Evolutionary conservation across 768 basidiomycete species (phyloP), one percentile per base, ranked within the genome.

Genomic region (Dictyophora rubrovolvata): DNA sequence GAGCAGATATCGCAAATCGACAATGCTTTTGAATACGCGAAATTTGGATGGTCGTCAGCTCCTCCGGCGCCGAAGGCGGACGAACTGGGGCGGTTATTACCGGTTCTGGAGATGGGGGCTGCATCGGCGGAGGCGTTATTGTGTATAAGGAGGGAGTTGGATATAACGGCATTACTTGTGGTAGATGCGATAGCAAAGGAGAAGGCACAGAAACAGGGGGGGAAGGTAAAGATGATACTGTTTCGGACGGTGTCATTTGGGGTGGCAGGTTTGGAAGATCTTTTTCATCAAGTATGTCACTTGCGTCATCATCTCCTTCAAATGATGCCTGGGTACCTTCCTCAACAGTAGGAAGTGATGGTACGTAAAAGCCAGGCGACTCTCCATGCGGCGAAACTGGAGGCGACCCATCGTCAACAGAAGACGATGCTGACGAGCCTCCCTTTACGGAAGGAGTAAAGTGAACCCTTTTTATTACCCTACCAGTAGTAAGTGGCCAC

Each of bases 1-100:
- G 75, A n/a, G 96, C 84, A 33, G 89, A 92, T 59, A 97, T 90
- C 7, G 95, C 95, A 73, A 87, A 96, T 55, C 81, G 80, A 64
- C 93, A 93, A 65, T 94, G 93, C 68, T 89, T 96, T 76, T 99
- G 94, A 14, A 82, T 83, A 62, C 86, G 82, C 18, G 84, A 76
- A 22, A 96, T 79, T 55, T 84, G 67, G 55, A 74, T 74, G 4
- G 87, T 83, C 0, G 87, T 82, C 50, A 93, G 70, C 34, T 84
- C 83, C 10, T 55, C 62, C 2, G 65, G 49, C 9, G 63, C 60
- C 7, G 60, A 55, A n/a, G 51, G 28, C 4, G 64, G 64, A 8
- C 23, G 51, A 34, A 59, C 47, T n/a, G 53, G 33, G n/a, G 54
- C 51, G n/a, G 65, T 56, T 23, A 53, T 53, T 11, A 61, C 33